phyloP scores from a whole-genome alignment of 495 filamentous ascomycete genomes.

The Aspergillus nanangensis region DNA sequence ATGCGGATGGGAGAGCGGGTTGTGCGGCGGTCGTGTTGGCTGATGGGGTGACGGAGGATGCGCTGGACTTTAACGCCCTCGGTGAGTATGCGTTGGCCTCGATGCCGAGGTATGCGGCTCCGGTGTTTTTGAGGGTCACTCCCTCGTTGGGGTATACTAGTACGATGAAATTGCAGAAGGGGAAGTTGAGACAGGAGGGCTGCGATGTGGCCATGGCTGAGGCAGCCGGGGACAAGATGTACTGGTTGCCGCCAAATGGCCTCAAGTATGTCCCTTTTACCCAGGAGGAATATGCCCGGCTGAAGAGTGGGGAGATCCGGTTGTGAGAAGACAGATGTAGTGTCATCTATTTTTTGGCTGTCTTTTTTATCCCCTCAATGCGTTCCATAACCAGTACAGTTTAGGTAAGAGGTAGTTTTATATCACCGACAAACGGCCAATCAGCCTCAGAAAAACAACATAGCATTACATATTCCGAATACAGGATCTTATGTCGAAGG shows the following conservation, averaged over 20 bases:
- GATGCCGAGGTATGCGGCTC: conserved; percentile 6
- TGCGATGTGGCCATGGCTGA: not conserved
- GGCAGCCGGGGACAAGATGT: not conserved
- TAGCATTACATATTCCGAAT: too few relatives aligned
- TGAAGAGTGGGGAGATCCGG: conserved; percentile 1
- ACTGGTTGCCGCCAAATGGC: conserved; percentile 2
- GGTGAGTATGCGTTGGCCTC: not conserved
- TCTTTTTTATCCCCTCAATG: too few relatives aligned
- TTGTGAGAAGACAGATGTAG: too few relatives aligned
- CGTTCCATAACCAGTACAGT: too few relatives aligned
- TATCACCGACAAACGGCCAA: too few relatives aligned
- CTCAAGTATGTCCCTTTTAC: conserved; percentile 1
- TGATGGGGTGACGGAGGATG: not conserved
- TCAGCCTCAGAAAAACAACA: not conserved
- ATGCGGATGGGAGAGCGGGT: conserved; percentile 2
- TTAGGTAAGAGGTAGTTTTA: too few relatives aligned
- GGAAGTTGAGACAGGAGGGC: not conserved
- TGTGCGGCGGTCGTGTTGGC: conserved; percentile 2
- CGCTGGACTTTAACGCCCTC: not conserved
- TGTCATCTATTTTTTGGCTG: too few relatives aligned
- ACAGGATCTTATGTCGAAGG: too few relatives aligned
- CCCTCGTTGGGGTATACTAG: not conserved
- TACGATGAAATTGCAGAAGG: conserved; percentile 7
- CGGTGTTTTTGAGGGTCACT: not conserved
- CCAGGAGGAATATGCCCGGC: not conserved